A percentile compares a stretch with the other conserved stretches of the same genome.
Evolutionary conservation across 2,329 filamentous ascomycete genomes (phyloP).

Genomic region (Colletotrichum melonis): DNA sequence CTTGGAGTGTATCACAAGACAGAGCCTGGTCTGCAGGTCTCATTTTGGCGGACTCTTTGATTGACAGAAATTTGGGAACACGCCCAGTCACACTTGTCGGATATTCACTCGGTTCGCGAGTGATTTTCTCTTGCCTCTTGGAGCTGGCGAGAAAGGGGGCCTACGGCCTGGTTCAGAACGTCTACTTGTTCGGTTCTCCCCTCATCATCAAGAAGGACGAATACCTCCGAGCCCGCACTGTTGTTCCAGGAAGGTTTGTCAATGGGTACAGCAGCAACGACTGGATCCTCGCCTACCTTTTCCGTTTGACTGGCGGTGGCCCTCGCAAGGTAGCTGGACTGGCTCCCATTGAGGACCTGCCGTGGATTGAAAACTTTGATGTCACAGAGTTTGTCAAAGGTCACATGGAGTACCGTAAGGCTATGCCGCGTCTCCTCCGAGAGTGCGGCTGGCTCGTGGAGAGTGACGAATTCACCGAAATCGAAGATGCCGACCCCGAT

Average conservation of each 20-base stretch:
- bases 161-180: conserved; percentile 90
- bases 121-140: conserved; percentile 91
- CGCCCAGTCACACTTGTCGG: conserved; percentile 93
- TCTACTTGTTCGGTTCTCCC: conserved; percentile 93
- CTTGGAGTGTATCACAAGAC: conserved; percentile 96
- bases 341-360: conserved; percentile 78
- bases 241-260: conserved; percentile 91
- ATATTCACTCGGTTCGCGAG: conserved; percentile 90
- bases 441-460: conserved; percentile 93
- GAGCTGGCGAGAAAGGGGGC: conserved; percentile 89
- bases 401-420: conserved; percentile 95
- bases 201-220: conserved; percentile 93
- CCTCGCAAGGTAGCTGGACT: conserved; percentile 91
- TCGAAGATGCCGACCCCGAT: conserved; percentile 96
- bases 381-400: conserved; percentile 87
- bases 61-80: conserved; percentile 90
- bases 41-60: conserved; percentile 92
- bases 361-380: conserved; percentile 88
- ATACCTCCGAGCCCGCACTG: conserved; percentile 81
- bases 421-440: conserved; percentile 88
- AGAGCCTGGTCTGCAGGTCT: conserved; percentile 89
- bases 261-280: conserved; percentile 96
- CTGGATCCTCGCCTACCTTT: conserved; percentile 97
- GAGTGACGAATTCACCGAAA: conserved; percentile 94
- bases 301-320: conserved; percentile 92